Evolutionary conservation across 2,329 filamentous ascomycete genomes (phyloP), one percentile per base, ranked within the genome.

Genomic region (Sordariomycetes sp.): DNA sequence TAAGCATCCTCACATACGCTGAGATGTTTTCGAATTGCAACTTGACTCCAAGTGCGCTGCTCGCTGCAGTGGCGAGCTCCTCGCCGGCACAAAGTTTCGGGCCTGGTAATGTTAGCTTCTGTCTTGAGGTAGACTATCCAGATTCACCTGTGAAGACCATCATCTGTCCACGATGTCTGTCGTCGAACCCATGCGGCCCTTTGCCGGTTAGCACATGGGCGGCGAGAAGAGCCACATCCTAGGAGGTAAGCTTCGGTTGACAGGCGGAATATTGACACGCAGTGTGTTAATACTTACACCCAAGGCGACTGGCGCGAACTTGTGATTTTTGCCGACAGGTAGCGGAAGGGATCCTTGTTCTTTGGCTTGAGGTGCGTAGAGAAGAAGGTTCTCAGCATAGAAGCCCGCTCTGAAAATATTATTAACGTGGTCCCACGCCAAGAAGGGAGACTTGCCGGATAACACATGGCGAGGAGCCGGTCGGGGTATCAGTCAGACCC

Each of bases 331-430:
- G 7, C 66, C 66, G 39, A 70, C 60, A 1, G 66, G 67, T 8
- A 70, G 42, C 1, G 65, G 65, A 11, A 71, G 46, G 3, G 57
- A 39, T 1, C 61, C 63, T 24, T 67, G 60, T 17, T 58, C 48
- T 36, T 65, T 51, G 8, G 61, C 63, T 41, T 70, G 63, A 2
- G 56, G 56, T 3, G 61, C 52, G 41, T 70, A 69, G 2, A 63
- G 43, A 3, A 71, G 53, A n/a, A 70, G 47, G 35, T 70, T 71
- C 47, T 70, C 66, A 4, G 64, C 63, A 39, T 70, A 70, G 42
- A 70, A 69, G 4, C 66, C 65, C 12, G 64, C 62, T 5, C 64
- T 66, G 20, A 3, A 17, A 8, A 8, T 12, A 3, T 10, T 24
- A 18, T 34, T 25, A 8, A 23, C 31, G n/a, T 23, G 20, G 8